Percentiles rank a stretch among this genome's conserved stretches.
These are phyloP conservation scores for Monosporascus sp. DNA, from an alignment of 2,329 filamentous ascomycete genomes.

Conservation along the genomic window DNA sequence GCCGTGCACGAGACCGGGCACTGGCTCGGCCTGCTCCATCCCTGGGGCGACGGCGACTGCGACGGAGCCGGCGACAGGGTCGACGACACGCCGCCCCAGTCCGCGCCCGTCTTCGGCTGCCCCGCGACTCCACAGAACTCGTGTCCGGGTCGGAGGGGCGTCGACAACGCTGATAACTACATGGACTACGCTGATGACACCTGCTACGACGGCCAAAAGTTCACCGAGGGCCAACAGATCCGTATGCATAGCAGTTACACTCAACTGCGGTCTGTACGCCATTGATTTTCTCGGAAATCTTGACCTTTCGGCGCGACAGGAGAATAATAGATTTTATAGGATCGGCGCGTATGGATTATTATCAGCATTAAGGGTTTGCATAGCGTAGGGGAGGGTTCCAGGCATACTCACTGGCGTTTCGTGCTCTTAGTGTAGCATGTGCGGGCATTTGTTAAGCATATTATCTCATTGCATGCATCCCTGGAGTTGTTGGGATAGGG, in stretches of 20 bases:
- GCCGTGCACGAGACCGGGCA: slow-evolving; percentile 38
- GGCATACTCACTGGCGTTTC: too few relatives aligned
- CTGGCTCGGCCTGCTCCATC: slow-evolving; percentile 41
- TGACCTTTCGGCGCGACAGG: too few relatives aligned
- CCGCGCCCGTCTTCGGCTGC: slow-evolving; percentile 30
- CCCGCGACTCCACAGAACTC: slow-evolving; percentile 27
- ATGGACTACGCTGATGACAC: slow-evolving; percentile 34
- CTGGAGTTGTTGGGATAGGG: too few relatives aligned
- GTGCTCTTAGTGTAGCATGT: too few relatives aligned
- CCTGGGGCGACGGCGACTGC: slow-evolving; percentile 31
- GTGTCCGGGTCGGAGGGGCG: slow-evolving; percentile 23
- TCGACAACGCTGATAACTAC: slow-evolving; percentile 32
- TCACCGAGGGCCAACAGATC: slow-evolving; percentile 31
- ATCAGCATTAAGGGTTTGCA: too few relatives aligned
- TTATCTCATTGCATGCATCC: too few relatives aligned
- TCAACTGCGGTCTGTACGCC: not conserved
- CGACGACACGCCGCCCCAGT: slow-evolving; percentile 35
- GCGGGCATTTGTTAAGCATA: too few relatives aligned
- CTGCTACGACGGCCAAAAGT: slow-evolving; percentile 32
- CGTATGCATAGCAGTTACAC: slow-evolving; percentile 4
- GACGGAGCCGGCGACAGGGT: slow-evolving; percentile 33
- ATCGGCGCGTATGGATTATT: too few relatives aligned
- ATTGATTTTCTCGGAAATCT: not conserved
- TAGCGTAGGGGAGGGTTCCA: too few relatives aligned
- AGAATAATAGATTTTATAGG: too few relatives aligned